Percentiles rank a stretch among this genome's conserved stretches.
phyloP scores from a whole-genome alignment of 2,329 filamentous ascomycete genomes.

The Penicillium vulpinum region DNA sequence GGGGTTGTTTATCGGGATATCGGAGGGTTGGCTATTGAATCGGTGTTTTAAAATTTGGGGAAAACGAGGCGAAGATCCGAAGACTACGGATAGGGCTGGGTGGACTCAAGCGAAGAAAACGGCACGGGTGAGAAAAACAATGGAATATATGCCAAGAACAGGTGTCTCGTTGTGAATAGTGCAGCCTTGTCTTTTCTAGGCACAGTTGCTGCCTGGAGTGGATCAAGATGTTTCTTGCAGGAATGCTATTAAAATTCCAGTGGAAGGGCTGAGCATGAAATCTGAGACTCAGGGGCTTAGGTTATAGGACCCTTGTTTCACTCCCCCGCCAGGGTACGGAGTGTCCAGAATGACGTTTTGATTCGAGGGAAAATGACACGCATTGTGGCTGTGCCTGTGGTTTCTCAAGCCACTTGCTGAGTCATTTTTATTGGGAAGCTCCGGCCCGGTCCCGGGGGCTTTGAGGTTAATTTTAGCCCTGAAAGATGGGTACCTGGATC shows the following conservation, averaged over 20 bases:
- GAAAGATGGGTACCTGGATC: not conserved
- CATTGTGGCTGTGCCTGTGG: constrained; percentile 2
- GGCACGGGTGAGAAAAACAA: not conserved
- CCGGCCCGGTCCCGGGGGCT: not conserved
- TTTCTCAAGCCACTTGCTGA: not conserved
- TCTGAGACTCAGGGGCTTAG: not conserved
- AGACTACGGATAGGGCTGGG: not conserved
- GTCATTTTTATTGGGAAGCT: not conserved
- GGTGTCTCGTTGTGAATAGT: not conserved
- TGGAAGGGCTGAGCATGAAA: not conserved
- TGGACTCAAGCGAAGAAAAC: not conserved
- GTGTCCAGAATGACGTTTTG: constrained; percentile 1
- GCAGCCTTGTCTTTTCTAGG: not conserved
- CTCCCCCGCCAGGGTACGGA: too few relatives aligned
- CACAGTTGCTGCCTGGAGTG: constrained; percentile 8
- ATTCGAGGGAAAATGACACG: constrained; percentile 2
- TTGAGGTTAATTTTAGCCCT: not conserved
- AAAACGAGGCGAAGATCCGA: not conserved
- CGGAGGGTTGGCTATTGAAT: not conserved
- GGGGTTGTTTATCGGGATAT: not conserved
- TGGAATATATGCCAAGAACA: constrained; percentile 3
- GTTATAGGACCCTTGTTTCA: too few relatives aligned
- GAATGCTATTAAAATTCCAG: not conserved
- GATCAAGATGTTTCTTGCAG: not conserved
- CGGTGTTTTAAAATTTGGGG: not conserved